Evolutionary conservation across 257 asterid species (phyloP).

Genomic region (Solanum clarkiae): DNA sequence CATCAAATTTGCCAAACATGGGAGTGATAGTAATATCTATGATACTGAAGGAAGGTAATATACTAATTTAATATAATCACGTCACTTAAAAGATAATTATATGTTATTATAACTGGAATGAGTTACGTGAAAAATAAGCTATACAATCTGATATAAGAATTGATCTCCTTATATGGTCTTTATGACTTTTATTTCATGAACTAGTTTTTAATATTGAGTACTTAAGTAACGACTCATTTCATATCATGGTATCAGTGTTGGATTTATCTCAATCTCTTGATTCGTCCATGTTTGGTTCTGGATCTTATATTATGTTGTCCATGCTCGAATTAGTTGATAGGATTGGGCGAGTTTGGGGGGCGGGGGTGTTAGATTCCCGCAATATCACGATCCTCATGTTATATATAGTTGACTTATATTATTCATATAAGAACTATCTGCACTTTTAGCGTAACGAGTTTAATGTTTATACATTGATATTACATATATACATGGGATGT

Average conservation of each 20-base stretch:
- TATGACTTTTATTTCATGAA: neutral
- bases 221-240: neutral
- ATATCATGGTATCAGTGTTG: neutral
- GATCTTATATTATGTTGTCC: neutral
- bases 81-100: neutral
- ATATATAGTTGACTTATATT: too few species aligned
- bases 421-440: too few species aligned
- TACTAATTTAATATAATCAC: fast-evolving
- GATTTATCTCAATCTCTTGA: neutral
- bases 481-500: neutral
- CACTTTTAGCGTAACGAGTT: neutral
- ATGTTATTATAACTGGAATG: neutral
- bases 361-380: neutral
- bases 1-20: conserved; percentile 44
- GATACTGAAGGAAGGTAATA: conserved; percentile 61
- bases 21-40: conserved; percentile 59
- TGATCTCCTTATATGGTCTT: neutral
- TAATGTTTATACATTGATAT: neutral
- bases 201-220: neutral
- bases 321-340: neutral
- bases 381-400: neutral
- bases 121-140: neutral
- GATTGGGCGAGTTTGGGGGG: neutral
- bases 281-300: neutral
- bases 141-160: neutral